Evolutionary conservation across 768 basidiomycete species (phyloP).

Genomic region (Trametopsis cervina): DNA sequence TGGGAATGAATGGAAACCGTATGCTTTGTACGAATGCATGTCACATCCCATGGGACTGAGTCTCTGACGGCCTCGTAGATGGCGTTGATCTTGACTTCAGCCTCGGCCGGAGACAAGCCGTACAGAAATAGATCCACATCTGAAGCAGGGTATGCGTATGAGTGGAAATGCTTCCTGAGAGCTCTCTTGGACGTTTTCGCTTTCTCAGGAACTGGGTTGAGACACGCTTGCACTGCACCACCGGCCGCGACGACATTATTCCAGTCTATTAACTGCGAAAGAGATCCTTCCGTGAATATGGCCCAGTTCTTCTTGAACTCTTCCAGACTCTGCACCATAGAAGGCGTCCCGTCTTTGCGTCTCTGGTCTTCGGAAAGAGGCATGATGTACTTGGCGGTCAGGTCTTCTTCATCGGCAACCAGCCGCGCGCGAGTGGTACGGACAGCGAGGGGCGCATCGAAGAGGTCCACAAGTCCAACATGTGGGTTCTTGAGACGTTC

Average conservation of each 20-base stretch:
- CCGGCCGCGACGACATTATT: constrained; percentile 59
- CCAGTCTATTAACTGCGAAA: constrained; percentile 55
- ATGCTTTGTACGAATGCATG: constrained; percentile 59
- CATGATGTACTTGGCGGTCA: constrained; percentile 45
- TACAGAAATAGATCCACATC: constrained; percentile 61
- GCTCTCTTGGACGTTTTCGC: constrained; percentile 47
- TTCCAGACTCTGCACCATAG: constrained; percentile 43
- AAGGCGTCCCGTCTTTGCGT: constrained; percentile 41
- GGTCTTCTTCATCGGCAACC: constrained; percentile 36
- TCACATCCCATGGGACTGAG: constrained; percentile 63
- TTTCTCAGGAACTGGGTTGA: constrained; percentile 42
- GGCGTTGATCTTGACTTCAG: constrained; percentile 48
- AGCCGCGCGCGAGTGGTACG: constrained; percentile 45
- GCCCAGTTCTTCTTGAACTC: constrained; percentile 61
- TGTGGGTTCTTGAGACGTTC: constrained; percentile 37
- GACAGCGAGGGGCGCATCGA: constrained; percentile 41
- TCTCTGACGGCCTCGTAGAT: constrained; percentile 62
- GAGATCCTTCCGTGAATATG: constrained; percentile 54
- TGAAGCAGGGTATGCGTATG: constrained; percentile 47
- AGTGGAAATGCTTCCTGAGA: constrained; percentile 53
- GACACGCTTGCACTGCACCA: constrained; percentile 51
- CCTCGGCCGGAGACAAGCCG: constrained; percentile 52
- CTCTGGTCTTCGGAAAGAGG: constrained; percentile 38
- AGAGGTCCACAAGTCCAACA: constrained; percentile 56
- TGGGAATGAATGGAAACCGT: constrained; percentile 57